A percentile compares a stretch with the other conserved stretches of the same genome.
Conservation (phyloP, 768 basidiomycete species). For the Termitomyces sp. region DNA sequence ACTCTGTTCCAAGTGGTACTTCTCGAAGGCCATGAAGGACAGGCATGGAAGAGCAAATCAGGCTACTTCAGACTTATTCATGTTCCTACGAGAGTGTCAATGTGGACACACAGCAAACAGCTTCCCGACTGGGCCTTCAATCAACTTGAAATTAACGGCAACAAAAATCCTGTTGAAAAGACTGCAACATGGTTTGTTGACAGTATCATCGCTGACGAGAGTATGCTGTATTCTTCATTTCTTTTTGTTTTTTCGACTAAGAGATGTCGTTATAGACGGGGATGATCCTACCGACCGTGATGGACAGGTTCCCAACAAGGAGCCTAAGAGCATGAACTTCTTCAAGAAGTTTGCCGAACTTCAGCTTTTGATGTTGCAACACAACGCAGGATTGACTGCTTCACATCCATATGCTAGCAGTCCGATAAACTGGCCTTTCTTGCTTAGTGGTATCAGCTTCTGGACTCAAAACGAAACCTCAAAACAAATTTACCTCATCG, state of each 20-base stretch:
- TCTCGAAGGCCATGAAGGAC: slow-evolving; percentile 67
- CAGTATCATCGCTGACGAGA: slow-evolving; percentile 67
- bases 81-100: slow-evolving; percentile 80
- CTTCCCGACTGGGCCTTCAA: slow-evolving; percentile 97
- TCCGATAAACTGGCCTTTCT: slow-evolving; percentile 99
- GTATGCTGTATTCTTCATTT: slow-evolving; percentile 38
- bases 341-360: slow-evolving; percentile 93
- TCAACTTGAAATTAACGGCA: slow-evolving; percentile 97
- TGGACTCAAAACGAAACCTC: slow-evolving; percentile 87
- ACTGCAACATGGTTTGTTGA: slow-evolving; percentile 88
- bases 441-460: slow-evolving; percentile 94
- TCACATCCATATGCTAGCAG: slow-evolving; percentile 94
- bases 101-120: slow-evolving; percentile 86
- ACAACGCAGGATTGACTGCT: slow-evolving; percentile 98
- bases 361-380: slow-evolving; percentile 93
- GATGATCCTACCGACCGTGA: slow-evolving; percentile 54
- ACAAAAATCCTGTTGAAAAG: slow-evolving; percentile 83
- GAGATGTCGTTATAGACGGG: slow-evolving; percentile 31
- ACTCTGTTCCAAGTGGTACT: slow-evolving; percentile 82
- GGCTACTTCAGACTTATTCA: slow-evolving; percentile 91
- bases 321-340: slow-evolving; percentile 82
- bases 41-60: slow-evolving; percentile 90
- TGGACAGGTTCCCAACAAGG: slow-evolving; percentile 47
- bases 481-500: slow-evolving; percentile 95
- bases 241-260: slow-evolving; percentile 4